Conservation (phyloP, 495 filamentous ascomycete genomes). For the Lophiostoma macrostomum region DNA sequence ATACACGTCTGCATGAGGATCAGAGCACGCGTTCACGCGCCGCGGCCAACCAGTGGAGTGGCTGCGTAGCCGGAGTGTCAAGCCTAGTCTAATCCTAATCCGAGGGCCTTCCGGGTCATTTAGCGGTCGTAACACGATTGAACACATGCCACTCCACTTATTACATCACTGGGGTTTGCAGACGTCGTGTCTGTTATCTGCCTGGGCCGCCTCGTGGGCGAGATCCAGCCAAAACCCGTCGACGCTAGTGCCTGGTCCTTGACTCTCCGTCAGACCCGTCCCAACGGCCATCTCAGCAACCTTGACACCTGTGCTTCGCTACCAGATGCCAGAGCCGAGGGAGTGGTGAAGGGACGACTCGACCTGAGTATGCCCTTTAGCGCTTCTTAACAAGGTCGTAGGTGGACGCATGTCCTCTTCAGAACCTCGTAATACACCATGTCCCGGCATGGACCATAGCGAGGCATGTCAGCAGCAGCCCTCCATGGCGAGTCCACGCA, state of each 20-base stretch:
- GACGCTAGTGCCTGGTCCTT: not conserved
- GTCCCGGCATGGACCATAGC: no score
- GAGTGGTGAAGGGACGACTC: no score
- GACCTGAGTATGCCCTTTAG: no score
- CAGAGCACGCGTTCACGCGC: constrained; percentile 20
- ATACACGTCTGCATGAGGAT: constrained; percentile 18
- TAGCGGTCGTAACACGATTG: constrained; percentile 20
- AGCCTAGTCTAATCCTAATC: constrained; percentile 24
- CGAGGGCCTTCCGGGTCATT: constrained; percentile 18
- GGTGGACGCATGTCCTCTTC: no score
- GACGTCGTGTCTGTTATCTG: constrained; percentile 17
- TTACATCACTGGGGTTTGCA: constrained; percentile 12
- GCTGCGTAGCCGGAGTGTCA: constrained; percentile 25
- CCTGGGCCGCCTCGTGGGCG: constrained; percentile 9
- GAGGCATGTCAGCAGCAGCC: no score
- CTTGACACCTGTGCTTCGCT: no score
- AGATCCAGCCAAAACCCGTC: not conserved
- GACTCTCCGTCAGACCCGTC: not conserved
- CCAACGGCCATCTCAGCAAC: not conserved
- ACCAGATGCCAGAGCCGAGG: no score
- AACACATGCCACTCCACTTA: constrained; percentile 22
- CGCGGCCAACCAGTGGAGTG: constrained; percentile 18
- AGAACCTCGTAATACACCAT: no score
- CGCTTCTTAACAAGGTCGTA: no score
- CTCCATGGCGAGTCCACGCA: not conserved